phyloP scores from a whole-genome alignment of 1,284 basidiomycete genomes.

The Cutaneotrichosporon sp. region DNA sequence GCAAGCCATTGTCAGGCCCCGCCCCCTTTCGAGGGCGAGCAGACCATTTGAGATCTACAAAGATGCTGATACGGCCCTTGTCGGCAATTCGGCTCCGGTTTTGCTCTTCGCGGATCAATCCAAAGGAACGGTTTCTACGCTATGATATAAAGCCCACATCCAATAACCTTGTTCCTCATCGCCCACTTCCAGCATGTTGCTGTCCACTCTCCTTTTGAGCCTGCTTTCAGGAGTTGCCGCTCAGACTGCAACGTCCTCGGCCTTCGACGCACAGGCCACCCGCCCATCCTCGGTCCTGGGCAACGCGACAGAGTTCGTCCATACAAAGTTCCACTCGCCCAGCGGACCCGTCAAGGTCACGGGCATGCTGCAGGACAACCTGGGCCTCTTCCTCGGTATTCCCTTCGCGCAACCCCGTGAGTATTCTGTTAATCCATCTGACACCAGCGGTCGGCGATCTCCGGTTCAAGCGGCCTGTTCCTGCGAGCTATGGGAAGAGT shows the following conservation, averaged over 20 bases:
- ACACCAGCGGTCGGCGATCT: constrained; percentile 55
- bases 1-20: too few species aligned
- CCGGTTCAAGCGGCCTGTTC: constrained; percentile 53
- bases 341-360: not conserved
- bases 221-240: not conserved
- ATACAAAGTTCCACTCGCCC: not conserved
- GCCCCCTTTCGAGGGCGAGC: too few species aligned
- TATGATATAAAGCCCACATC: not conserved
- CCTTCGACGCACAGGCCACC: not conserved
- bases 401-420: constrained; percentile 20
- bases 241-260: not conserved
- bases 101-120: too few species aligned
- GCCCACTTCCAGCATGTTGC: not conserved
- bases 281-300: constrained; percentile 2
- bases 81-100: too few species aligned
- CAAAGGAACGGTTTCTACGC: not conserved
- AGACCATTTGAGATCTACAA: too few species aligned
- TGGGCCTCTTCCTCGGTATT: constrained; percentile 18
- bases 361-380: constrained; percentile 1
- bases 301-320: not conserved
- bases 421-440: not conserved
- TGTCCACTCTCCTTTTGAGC: not conserved
- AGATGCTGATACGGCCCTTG: too few species aligned
- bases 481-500: constrained; percentile 28
- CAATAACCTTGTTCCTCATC: not conserved